These are phyloP conservation scores for Aspergillus amoenus DNA, from an alignment of 2,329 filamentous ascomycete species.

Conservation along the genomic window DNA sequence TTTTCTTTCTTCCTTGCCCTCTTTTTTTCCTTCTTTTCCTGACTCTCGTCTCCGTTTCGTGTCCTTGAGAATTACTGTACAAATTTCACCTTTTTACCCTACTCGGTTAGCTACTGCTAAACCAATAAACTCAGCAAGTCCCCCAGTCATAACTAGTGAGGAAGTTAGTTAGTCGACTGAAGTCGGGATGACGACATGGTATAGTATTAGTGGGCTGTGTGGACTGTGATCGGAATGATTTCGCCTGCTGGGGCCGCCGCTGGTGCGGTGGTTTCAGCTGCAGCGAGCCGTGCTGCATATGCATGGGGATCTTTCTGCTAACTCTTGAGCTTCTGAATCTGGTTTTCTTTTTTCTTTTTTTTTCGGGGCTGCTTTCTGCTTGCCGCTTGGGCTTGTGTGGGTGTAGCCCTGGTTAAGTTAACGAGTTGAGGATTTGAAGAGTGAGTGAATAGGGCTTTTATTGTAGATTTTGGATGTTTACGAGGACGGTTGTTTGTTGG, in stretches of 20 bases:
- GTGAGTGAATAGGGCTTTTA: too few species aligned
- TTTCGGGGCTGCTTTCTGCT: too few species aligned
- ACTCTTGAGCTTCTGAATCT: background rate
- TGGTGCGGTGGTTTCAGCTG: conserved; percentile 21
- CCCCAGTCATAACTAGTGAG: too few species aligned
- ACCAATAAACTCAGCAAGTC: too few species aligned
- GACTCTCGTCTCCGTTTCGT: background rate
- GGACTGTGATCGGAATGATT: background rate
- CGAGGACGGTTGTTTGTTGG: too few species aligned
- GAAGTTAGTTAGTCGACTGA: too few species aligned
- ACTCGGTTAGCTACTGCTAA: background rate
- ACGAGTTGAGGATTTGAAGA: too few species aligned
- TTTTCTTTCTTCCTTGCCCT: background rate
- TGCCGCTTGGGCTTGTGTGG: too few species aligned
- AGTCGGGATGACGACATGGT: background rate
- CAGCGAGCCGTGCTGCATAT: conserved; percentile 27
- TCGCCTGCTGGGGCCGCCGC: background rate
- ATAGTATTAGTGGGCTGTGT: background rate
- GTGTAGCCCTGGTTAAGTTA: too few species aligned
- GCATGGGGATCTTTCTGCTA: conserved; percentile 14
- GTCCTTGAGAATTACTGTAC: background rate
- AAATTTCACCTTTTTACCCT: background rate
- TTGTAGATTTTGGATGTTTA: too few species aligned
- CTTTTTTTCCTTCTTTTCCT: background rate
- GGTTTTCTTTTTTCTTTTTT: background rate